phyloP scores from a whole-genome alignment of 202 grass and related monocot genomes.

The Musa balbisiana region DNA sequence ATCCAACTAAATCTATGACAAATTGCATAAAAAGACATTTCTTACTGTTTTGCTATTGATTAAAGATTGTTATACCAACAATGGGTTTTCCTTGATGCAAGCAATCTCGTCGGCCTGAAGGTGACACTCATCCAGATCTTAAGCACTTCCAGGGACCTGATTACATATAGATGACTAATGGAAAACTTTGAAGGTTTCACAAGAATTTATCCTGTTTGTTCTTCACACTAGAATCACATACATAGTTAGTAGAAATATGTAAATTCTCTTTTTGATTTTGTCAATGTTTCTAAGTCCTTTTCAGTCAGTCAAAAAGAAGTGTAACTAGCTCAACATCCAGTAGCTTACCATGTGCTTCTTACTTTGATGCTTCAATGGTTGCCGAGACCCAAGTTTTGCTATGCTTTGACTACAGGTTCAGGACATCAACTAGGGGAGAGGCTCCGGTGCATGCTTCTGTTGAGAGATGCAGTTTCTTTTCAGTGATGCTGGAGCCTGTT shows the following conservation, averaged over 20 bases:
- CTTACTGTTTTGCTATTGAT: too few relatives aligned
- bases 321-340: not conserved
- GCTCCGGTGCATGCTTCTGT: too few relatives aligned
- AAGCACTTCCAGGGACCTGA: constrained; percentile 5
- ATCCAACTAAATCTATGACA: too few relatives aligned
- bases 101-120: not conserved
- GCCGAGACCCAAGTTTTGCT: too few relatives aligned
- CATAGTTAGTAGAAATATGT: not conserved
- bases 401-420: too few relatives aligned
- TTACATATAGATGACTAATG: not conserved
- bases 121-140: constrained; percentile 8
- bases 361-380: too few relatives aligned
- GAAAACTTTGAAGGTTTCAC: not conserved
- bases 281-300: not conserved
- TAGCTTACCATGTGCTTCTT: too few relatives aligned
- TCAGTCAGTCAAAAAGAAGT: not conserved
- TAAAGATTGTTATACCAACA: not conserved
- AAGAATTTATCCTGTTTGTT: too few relatives aligned
- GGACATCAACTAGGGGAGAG: too few relatives aligned
- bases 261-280: not conserved
- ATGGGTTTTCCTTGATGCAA: not conserved
- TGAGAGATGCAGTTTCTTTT: too few relatives aligned
- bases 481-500: too few relatives aligned
- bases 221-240: not conserved
- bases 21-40: too few relatives aligned